Conservation (phyloP, 2,329 filamentous ascomycete species). For the Tolypocladium amazonense region DNA sequence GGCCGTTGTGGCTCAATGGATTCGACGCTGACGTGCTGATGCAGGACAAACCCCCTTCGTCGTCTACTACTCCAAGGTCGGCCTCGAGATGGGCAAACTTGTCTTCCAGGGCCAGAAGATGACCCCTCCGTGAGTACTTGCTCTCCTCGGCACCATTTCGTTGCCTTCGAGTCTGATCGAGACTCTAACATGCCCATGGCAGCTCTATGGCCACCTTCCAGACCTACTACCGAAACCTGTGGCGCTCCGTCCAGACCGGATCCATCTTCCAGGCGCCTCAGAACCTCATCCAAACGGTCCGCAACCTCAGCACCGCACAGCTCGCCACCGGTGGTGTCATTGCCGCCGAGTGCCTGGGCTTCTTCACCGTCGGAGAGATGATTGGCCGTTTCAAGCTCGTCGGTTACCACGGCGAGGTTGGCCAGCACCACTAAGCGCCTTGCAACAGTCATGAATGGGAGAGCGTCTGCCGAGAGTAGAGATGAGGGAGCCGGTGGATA, state of each 20-base stretch:
- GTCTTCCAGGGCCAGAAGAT: slow-evolving; percentile 85
- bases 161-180: background rate
- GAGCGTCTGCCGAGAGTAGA: background rate
- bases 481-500: background rate
- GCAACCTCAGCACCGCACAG: slow-evolving; percentile 62
- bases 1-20: background rate
- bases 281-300: slow-evolving; percentile 44
- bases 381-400: slow-evolving; percentile 91
- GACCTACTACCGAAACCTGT: slow-evolving; percentile 67
- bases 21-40: background rate
- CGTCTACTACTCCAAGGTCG: slow-evolving; percentile 87
- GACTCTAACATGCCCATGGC: slow-evolving; percentile 5
- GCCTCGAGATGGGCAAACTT: slow-evolving; percentile 76
- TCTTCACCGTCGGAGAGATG: slow-evolving; percentile 98
- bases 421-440: slow-evolving; percentile 46
- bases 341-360: slow-evolving; percentile 77
- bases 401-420: slow-evolving; percentile 70
- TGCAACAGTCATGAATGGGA: background rate
- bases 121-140: slow-evolving; percentile 72
- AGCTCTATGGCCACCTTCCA: slow-evolving; percentile 78
- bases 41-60: slow-evolving; percentile 76
- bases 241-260: slow-evolving; percentile 59
- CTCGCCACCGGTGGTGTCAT: slow-evolving; percentile 66
- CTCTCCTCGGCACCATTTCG: slow-evolving; percentile 3
- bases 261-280: slow-evolving; percentile 46